These are phyloP conservation scores for Colletotrichum melonis DNA, from an alignment of 2,329 filamentous ascomycete species.

Conservation along the genomic window DNA sequence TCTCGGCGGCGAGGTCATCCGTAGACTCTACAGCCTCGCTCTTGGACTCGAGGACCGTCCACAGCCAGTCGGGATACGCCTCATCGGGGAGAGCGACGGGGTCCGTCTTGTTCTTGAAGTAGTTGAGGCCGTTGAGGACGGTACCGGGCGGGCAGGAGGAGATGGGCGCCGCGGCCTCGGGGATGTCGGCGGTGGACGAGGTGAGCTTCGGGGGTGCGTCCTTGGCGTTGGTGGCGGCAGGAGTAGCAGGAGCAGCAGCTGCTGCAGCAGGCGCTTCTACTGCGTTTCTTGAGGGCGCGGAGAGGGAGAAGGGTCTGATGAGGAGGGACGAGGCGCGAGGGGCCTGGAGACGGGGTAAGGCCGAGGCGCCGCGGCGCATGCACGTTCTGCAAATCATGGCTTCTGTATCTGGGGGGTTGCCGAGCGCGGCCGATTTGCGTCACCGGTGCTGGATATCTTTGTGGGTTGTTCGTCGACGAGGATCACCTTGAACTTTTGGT, in stretches of 20 bases:
- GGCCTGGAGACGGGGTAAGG: constrained; percentile 42
- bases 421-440: background rate
- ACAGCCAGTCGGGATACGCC: constrained; percentile 85
- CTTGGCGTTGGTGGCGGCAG: constrained; percentile 42
- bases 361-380: constrained; percentile 56
- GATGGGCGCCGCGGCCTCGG: constrained; percentile 43
- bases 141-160: constrained; percentile 76
- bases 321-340: constrained; percentile 34
- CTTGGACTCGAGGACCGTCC: constrained; percentile 75
- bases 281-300: constrained; percentile 37
- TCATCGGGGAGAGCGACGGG: constrained; percentile 79
- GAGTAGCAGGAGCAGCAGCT: constrained; percentile 25
- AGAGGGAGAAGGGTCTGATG: constrained; percentile 54
- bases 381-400: constrained; percentile 59
- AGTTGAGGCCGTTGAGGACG: constrained; percentile 79
- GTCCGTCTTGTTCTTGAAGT: constrained; percentile 77
- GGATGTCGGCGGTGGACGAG: constrained; percentile 42
- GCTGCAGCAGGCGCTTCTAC: background rate
- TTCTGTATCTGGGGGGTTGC: background rate
- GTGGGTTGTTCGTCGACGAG: background rate
- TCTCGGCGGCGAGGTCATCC: constrained; percentile 72
- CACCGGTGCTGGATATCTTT: background rate
- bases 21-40: constrained; percentile 62
- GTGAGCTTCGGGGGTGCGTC: constrained; percentile 44
- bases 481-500: background rate